Evolutionary conservation across 768 basidiomycete genomes (phyloP).

Genomic region (Lactarius sp.): DNA sequence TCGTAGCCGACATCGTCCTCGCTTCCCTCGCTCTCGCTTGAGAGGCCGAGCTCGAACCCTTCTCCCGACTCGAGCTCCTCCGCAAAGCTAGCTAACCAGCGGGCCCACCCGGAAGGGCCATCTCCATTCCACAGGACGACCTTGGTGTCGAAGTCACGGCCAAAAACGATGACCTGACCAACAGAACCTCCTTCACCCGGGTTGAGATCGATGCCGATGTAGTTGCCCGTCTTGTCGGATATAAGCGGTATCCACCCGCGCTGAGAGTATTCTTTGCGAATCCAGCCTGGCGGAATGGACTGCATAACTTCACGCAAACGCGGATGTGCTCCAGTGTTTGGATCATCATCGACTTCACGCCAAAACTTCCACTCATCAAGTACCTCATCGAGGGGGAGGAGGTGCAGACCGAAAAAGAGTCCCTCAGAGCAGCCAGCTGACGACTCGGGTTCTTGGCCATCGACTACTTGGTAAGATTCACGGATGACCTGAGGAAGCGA

Average conservation of each 20-base stretch:
- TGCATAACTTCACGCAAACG: conserved; percentile 73
- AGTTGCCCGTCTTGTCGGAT: conserved; percentile 92
- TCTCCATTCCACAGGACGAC: conserved; percentile 93
- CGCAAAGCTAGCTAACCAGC: conserved; percentile 86
- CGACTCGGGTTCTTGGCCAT: conserved; percentile 93
- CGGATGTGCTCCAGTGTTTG: conserved; percentile 74
- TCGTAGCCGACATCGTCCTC: conserved; percentile 87
- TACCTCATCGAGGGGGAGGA: conserved; percentile 89
- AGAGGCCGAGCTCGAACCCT: conserved; percentile 71
- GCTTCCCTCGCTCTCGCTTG: conserved; percentile 55
- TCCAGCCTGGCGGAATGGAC: conserved; percentile 85
- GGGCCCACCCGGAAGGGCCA: conserved; percentile 88
- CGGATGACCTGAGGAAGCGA: conserved; percentile 81
- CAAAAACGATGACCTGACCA: conserved; percentile 97
- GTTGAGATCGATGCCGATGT: conserved; percentile 92
- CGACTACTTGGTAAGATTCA: conserved; percentile 82
- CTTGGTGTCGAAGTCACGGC: conserved; percentile 98
- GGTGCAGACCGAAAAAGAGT: conserved; percentile 91
- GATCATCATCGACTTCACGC: conserved; percentile 90
- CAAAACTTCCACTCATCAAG: conserved; percentile 96
- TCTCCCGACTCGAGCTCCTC: conserved; percentile 92
- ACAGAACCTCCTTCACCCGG: conserved; percentile 68
- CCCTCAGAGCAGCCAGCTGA: conserved; percentile 85
- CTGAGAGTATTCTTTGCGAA: conserved; percentile 85
- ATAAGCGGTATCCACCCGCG: conserved; percentile 96